Conservation (phyloP, 139 green algal species). For the Ulvella scutata region DNA sequence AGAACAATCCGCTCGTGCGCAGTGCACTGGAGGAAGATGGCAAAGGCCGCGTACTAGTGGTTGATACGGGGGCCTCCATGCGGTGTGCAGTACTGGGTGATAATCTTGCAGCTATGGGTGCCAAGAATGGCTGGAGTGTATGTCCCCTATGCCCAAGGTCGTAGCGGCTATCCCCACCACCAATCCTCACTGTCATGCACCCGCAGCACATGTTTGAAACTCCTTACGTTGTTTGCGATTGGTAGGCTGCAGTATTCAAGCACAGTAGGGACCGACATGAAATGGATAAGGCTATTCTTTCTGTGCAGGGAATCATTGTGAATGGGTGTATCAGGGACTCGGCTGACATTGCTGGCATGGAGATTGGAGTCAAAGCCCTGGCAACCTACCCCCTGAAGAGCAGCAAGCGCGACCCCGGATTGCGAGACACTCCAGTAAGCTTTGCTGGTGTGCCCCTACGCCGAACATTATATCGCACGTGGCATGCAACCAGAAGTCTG, state of each 20-base stretch:
- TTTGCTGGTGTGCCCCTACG: conserved; percentile 28
- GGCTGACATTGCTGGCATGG: conserved; percentile 68
- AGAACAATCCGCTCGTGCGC: conserved; percentile 87
- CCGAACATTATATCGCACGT: too few relatives aligned
- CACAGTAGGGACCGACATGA: too few relatives aligned
- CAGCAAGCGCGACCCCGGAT: conserved; percentile 68
- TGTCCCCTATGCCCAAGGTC: conserved; percentile 1
- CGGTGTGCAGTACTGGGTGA: conserved; percentile 89
- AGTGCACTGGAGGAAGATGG: conserved; percentile 65
- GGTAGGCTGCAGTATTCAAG: too few relatives aligned
- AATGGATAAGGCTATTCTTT: too few relatives aligned
- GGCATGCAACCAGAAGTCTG: too few relatives aligned
- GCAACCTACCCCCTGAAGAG: conserved; percentile 76
- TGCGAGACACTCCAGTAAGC: conserved; percentile 60
- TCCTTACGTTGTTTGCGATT: too few relatives aligned
- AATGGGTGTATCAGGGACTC: conserved; percentile 89
- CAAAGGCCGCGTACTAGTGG: conserved; percentile 69
- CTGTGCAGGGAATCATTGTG: conserved; percentile 72
- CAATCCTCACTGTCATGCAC: too few relatives aligned
- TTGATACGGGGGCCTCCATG: conserved; percentile 73
- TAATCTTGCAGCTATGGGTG: conserved; percentile 75
- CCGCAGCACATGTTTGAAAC: too few relatives aligned
- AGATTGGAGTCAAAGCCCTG: conserved; percentile 77
- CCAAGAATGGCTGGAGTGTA: conserved; percentile 82
- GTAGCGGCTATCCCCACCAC: too few relatives aligned